Base-by-base conservation (phyloP, 495 filamentous ascomycete genomes). In the Parathielavia appendiculata region DNA sequence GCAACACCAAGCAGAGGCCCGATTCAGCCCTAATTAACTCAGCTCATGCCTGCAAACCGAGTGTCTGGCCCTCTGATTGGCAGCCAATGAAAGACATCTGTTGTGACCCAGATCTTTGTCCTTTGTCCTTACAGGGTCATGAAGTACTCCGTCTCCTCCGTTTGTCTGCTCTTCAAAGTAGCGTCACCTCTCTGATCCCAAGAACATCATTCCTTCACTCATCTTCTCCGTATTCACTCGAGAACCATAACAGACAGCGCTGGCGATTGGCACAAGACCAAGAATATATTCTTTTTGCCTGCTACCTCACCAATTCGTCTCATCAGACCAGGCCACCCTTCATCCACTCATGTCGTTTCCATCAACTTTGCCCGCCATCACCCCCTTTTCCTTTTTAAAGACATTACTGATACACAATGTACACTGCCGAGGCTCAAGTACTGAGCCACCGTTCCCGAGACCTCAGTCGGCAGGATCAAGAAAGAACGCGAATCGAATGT, bases 281-380 rank as follows among this genome's bases (percentile, higher is more conserved):
- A 51, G 26, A 34, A 34, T 19, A 1, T 34, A 51, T 39, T 51
- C 49, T 22, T 54, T 40, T 36, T 14, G 39, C 39, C 35, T 46
- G 44, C 44, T 38, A 11, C 10, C 35, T 46, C 14, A 20, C 4
- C 44, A 26, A 26, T 12, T 23, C 44, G 23, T 22, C 44, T 14
- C 35, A 38, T 38, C 35, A 38, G 13, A 38, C 20, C 22, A 46
- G 6, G 23, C 35, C 20, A 32, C 30, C 44, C 51, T 23, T 43
- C 39, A 46, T 45, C 32, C 17, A 45, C 55, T 57, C 54, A 56
- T 56, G 22, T 56, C 35, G 23, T 14, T 32, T 17, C 54, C 54
- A 49, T 56, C 54, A 40, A 20, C 17, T 17, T 48, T 32, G 14
- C 48, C 48, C 5, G 6, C 49, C 43, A 13, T 32, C 16, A 20